Percentiles rank a stretch among this genome's conserved stretches.
These are phyloP conservation scores for Rugosomyces carneus DNA, from an alignment of 1,284 basidiomycete genomes.

Conservation along the genomic window DNA sequence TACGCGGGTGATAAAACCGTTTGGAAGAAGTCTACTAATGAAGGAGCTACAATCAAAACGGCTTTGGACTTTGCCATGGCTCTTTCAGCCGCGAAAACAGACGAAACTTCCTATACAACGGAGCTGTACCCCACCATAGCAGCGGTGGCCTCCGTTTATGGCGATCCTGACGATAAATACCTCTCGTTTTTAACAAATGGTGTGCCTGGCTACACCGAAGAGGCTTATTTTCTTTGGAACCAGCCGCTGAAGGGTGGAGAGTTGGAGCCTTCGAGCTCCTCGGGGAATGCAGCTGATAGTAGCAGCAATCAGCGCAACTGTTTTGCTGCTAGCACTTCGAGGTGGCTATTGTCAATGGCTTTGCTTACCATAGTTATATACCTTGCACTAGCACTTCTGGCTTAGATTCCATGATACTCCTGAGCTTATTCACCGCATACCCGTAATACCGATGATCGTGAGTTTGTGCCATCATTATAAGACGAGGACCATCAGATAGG, in stretches of 20 bases:
- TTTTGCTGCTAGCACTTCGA: background rate
- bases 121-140: conserved; percentile 47
- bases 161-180: conserved; percentile 49
- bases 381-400: too few species aligned
- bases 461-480: too few species aligned
- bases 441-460: too few species aligned
- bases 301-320: conserved; percentile 5
- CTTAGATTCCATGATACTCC: too few species aligned
- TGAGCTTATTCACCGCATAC: too few species aligned
- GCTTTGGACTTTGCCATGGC: conserved; percentile 54
- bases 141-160: conserved; percentile 46
- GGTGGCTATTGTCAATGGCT: background rate
- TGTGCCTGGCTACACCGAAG: conserved; percentile 31
- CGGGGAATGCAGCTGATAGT: background rate
- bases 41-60: conserved; percentile 47
- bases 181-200: conserved; percentile 34
- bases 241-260: conserved; percentile 37
- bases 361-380: background rate
- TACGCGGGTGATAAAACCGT: conserved; percentile 36
- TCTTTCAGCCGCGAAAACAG: conserved; percentile 25
- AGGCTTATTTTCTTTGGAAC: conserved; percentile 50
- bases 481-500: too few species aligned
- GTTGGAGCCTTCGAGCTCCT: conserved; percentile 12
- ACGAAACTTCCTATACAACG: conserved; percentile 30
- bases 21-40: conserved; percentile 43